Conservation (phyloP, 176 grass and related monocot genomes). For the Thalia dealbata region DNA sequence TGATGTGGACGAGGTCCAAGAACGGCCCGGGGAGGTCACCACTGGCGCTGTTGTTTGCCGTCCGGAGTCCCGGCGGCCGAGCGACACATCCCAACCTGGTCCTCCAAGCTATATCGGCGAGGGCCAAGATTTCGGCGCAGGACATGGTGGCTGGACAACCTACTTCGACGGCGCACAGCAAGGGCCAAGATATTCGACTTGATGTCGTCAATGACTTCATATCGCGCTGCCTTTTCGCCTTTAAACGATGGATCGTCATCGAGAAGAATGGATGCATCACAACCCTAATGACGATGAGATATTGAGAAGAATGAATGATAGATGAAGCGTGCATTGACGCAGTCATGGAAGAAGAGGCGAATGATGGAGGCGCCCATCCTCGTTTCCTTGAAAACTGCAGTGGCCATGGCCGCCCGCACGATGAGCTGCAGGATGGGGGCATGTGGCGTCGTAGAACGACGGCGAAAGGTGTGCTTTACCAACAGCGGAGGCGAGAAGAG, state of each 20-base stretch:
- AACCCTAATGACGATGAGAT: constrained; percentile 4
- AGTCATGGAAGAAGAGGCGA: too few relatives aligned
- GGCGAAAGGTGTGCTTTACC: too few relatives aligned
- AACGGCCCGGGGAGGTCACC: background rate
- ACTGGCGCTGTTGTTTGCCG: background rate
- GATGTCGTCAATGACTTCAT: constrained; percentile 9
- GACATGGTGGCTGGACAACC: background rate
- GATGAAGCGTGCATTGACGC: too few relatives aligned
- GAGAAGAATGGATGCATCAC: constrained; percentile 3
- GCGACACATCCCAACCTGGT: background rate
- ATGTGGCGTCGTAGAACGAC: too few relatives aligned
- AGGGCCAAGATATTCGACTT: too few relatives aligned
- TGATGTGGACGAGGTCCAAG: background rate
- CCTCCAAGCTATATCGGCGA: constrained; percentile 1
- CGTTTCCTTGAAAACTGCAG: too few relatives aligned
- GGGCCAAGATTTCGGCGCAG: constrained; percentile 15
- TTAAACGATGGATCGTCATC: background rate
- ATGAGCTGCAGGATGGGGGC: too few relatives aligned
- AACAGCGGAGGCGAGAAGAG: too few relatives aligned
- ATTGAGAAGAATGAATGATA: background rate
- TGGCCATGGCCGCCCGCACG: too few relatives aligned
- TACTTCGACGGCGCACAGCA: background rate
- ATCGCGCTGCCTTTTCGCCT: constrained; percentile 2
- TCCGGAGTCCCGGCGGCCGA: background rate
- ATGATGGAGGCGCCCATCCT: too few relatives aligned